These are phyloP conservation scores for Aspergillus baeticus DNA, from an alignment of 495 filamentous ascomycete genomes.

Conservation along the genomic window DNA sequence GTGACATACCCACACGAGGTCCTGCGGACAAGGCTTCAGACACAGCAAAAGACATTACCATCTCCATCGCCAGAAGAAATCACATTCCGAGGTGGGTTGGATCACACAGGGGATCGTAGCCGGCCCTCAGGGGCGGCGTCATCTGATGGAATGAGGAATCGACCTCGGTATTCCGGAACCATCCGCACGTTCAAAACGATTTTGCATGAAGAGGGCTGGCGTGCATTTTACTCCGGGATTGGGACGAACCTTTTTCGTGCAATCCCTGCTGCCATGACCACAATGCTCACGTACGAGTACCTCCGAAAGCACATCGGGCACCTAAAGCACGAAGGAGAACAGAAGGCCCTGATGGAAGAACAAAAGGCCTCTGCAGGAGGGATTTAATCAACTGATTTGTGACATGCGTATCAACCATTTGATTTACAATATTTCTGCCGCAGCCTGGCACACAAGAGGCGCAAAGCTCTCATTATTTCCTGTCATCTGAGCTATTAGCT, in stretches of 20 bases:
- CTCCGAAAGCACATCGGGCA: constrained; percentile 58
- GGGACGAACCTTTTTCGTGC: constrained; percentile 97
- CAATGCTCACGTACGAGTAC: constrained; percentile 95
- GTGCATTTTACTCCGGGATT: constrained; percentile 96
- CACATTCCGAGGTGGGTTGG: constrained; percentile 64
- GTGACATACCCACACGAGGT: constrained; percentile 98
- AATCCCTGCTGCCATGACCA: constrained; percentile 92
- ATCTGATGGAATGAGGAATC: constrained; percentile 55
- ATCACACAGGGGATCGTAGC: constrained; percentile 40
- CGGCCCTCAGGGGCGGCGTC: constrained; percentile 47
- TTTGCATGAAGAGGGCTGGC: constrained; percentile 87
- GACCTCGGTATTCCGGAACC: constrained; percentile 77
- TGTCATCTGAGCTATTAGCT: constrained; percentile 4
- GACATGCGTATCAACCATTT: background rate
- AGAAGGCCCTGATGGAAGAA: constrained; percentile 31
- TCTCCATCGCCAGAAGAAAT: constrained; percentile 49
- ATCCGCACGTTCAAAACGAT: constrained; percentile 83
- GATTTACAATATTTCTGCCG: background rate
- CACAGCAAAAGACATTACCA: constrained; percentile 63
- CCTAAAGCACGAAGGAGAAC: constrained; percentile 49
- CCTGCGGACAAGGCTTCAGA: constrained; percentile 84
- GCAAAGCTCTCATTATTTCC: background rate
- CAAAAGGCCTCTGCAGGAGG: constrained; percentile 21
- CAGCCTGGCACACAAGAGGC: background rate
- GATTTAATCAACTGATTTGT: constrained; percentile 7